A percentile compares a stretch with the other conserved stretches of the same genome.
These are phyloP conservation scores for Scheffersomyces amazonensis DNA, from an alignment of 805 yeast genomes.

Conservation along the genomic window DNA sequence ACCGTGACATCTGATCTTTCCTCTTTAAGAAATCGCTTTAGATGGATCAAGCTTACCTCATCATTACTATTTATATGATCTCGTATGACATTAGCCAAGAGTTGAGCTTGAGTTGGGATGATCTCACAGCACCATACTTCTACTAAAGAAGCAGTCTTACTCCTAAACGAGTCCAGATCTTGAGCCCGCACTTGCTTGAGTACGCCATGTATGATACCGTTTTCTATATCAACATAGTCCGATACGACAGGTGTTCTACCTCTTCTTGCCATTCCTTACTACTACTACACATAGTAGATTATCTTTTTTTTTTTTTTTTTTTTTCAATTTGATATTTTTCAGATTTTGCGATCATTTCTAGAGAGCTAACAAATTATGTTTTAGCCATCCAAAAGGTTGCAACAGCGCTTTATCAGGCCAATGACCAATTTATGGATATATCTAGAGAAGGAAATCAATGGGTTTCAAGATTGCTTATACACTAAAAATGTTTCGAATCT, in stretches of 20 bases:
- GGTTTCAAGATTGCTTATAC: not conserved
- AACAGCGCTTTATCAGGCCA: too few species aligned
- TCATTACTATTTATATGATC: constrained; percentile 26
- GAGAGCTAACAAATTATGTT: too few species aligned
- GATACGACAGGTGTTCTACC: not conserved
- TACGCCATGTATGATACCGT: constrained; percentile 42
- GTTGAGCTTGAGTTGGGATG: constrained; percentile 30
- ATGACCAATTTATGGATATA: not conserved
- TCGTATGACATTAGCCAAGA: constrained; percentile 21
- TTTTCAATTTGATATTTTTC: too few species aligned
- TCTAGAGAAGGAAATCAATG: not conserved
- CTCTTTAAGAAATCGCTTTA: constrained; percentile 54
- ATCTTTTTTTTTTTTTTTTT: too few species aligned
- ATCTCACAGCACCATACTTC: constrained; percentile 50
- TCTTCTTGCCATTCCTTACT: not conserved
- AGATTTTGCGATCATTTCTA: too few species aligned
- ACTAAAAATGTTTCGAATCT: not conserved
- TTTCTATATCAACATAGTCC: constrained; percentile 42
- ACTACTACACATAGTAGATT: too few species aligned
- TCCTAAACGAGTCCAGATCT: constrained; percentile 11
- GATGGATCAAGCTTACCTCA: constrained; percentile 29
- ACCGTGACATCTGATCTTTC: constrained; percentile 1
- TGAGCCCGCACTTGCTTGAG: constrained; percentile 43
- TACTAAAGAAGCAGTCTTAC: constrained; percentile 23
- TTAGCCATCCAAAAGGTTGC: too few species aligned